phyloP scores from a whole-genome alignment of 2,329 filamentous ascomycete genomes.

The Paecilomyces sp. region DNA sequence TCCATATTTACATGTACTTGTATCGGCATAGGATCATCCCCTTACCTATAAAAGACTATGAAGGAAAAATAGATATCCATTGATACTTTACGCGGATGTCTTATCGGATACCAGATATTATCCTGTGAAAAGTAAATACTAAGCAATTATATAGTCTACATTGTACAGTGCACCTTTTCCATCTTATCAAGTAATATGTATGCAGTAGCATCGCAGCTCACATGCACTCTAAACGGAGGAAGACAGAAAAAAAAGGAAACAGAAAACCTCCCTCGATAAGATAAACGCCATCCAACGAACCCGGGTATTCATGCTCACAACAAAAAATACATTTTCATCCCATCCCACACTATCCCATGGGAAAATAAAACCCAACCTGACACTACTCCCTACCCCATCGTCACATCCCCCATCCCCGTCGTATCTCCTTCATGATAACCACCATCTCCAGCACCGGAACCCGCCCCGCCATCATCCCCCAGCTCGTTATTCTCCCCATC shows the following conservation, averaged over 20 bases:
- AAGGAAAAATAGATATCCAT: not conserved
- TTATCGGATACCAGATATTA: not conserved
- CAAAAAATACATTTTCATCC: not conserved
- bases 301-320: not conserved
- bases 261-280: not conserved
- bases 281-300: not conserved
- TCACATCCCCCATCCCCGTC: not conserved
- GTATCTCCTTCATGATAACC: not conserved
- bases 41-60: not conserved
- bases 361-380: no score
- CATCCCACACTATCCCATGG: not conserved
- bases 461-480: slow-evolving; percentile 8
- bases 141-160: no score
- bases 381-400: not conserved
- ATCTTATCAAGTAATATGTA: no score
- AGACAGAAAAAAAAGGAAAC: not conserved
- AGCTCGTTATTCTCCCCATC: slow-evolving; percentile 28
- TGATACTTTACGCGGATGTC: not conserved
- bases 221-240: no score
- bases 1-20: not conserved
- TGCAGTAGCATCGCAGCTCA: no score
- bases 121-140: no score
- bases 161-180: no score
- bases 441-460: not conserved
- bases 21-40: not conserved